Evolutionary conservation across 495 filamentous ascomycete species (phyloP), one percentile per base, ranked within the genome.

Genomic region (Astrocystis sublimbata): DNA sequence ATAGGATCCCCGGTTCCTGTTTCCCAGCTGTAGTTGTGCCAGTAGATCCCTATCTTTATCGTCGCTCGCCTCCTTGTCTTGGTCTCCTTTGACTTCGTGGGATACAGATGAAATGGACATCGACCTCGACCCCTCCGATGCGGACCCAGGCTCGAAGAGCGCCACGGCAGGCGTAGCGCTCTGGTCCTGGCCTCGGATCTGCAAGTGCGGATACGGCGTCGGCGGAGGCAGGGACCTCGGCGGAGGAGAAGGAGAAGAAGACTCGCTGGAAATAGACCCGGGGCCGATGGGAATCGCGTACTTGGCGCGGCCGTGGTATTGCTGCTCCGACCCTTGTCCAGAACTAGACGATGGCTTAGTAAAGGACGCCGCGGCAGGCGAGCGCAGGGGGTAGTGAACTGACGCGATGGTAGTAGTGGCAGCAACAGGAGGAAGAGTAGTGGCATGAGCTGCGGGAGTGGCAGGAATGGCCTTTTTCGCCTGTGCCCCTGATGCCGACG

Each of bases 371-470:
- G 49, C 36, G 26, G 23, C 24, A 3, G 58, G 58, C 13, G 58
- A 61, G 13, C 45, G 52, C 1, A 61, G 31, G 15, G 60, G 60
- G 23, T 61, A 61, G 19, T 38, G 50, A 6, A 61, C 41, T 7
- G 59, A 61, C 5, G 56, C 56, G 56, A 59, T 45, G n/a, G 30
- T 24, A 1, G 21, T 3, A 15, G 2, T 21, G 1, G 43, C 31
- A n/a, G 49, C 36, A 19, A 15, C 24, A 3, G 58, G 58, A 7
- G 58, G 53, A 12, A 43, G 52, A 0, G 55, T 21, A 9, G 60
- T 50, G 23, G 53, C 53, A n/a, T 38, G 50, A 6, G 55, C 41
- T 7, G 59, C 53, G 1, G 56, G 43, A 45, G 50, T 45, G n/a
- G 30, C n/a, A 1, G 21, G 6, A 15, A 5, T 21, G 1, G 43